Evolutionary conservation across 108 stramenopile genomes (phyloP).

Genomic region (Chaetoceros tenuissimus): DNA sequence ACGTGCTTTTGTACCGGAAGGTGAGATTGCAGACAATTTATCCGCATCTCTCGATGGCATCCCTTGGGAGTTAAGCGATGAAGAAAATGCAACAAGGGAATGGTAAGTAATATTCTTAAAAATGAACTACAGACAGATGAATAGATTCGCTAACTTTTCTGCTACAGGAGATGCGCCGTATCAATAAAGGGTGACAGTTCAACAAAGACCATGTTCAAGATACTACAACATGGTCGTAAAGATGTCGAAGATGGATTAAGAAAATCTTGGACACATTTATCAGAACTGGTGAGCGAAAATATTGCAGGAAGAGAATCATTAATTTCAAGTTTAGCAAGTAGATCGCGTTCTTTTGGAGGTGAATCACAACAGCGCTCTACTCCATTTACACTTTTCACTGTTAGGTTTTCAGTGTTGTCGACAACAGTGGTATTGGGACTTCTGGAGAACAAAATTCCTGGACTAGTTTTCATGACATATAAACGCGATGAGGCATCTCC

Average conservation of each 20-base stretch:
- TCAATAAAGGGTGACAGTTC: slow-evolving; percentile 30
- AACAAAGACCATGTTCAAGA: slow-evolving; percentile 39
- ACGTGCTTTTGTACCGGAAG: slow-evolving; percentile 57
- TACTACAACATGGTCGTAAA: slow-evolving; percentile 46
- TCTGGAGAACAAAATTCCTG: slow-evolving; percentile 67
- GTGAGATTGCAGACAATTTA: slow-evolving; percentile 54
- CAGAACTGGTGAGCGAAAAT: slow-evolving; percentile 50
- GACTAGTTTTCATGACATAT: slow-evolving; percentile 66
- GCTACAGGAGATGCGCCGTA: slow-evolving; percentile 42
- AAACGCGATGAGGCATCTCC: slow-evolving; percentile 66
- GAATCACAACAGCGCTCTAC: slow-evolving; percentile 17
- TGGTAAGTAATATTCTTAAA: slow-evolving; percentile 35
- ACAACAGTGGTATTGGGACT: slow-evolving; percentile 72
- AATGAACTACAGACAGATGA: too few species aligned
- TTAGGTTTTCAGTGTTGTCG: slow-evolving; percentile 59
- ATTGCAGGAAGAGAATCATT: slow-evolving; percentile 40
- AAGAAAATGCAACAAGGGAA: slow-evolving; percentile 32
- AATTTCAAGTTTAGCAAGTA: slow-evolving; percentile 16
- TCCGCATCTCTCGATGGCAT: slow-evolving; percentile 53
- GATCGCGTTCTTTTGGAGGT: slow-evolving; percentile 12
- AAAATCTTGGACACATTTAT: slow-evolving; percentile 40
- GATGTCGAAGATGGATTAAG: slow-evolving; percentile 36
- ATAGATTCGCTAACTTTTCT: background rate
- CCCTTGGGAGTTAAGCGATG: slow-evolving; percentile 25
- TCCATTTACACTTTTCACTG: slow-evolving; percentile 54